Evolutionary conservation across 352 stramenopile species (phyloP).

Genomic region (Phytophthora ramorum): DNA sequence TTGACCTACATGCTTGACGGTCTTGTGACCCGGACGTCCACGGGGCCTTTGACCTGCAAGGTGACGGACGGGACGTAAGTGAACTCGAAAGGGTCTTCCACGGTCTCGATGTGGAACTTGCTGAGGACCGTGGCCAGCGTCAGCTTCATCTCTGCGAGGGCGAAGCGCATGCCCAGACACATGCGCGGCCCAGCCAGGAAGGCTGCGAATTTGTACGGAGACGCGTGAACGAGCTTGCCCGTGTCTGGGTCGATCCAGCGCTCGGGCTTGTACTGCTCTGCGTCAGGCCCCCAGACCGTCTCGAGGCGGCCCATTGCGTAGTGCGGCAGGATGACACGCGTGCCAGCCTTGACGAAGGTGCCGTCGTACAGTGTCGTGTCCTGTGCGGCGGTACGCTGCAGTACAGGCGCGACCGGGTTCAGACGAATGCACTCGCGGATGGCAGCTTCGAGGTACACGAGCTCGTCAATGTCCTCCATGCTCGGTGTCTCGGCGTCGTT

Average conservation of each 20-base stretch:
- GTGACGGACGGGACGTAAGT: constrained; percentile 59
- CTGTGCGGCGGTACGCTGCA: constrained; percentile 44
- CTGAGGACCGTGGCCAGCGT: constrained; percentile 56
- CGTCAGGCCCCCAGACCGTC: constrained; percentile 53
- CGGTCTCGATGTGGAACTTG: constrained; percentile 50
- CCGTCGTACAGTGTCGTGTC: constrained; percentile 75
- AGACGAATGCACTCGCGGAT: constrained; percentile 59
- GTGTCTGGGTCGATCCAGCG: constrained; percentile 56
- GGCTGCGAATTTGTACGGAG: constrained; percentile 46
- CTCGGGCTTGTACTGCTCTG: constrained; percentile 61
- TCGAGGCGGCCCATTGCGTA: constrained; percentile 65
- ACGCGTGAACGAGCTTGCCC: constrained; percentile 33
- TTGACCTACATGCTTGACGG: background rate
- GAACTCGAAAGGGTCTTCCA: constrained; percentile 42
- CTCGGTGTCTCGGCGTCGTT: constrained; percentile 24
- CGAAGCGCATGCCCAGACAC: constrained; percentile 50
- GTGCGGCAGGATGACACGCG: constrained; percentile 58
- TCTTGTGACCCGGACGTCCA: constrained; percentile 25
- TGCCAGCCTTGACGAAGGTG: constrained; percentile 63
- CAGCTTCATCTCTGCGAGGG: constrained; percentile 42
- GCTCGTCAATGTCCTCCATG: constrained; percentile 41
- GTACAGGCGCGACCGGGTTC: constrained; percentile 46
- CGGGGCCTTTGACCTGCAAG: constrained; percentile 46
- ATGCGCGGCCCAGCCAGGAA: constrained; percentile 55
- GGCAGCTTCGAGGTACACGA: constrained; percentile 56